These are phyloP conservation scores for Penicillium argentinense DNA, from an alignment of 495 filamentous ascomycete species.

Conservation along the genomic window DNA sequence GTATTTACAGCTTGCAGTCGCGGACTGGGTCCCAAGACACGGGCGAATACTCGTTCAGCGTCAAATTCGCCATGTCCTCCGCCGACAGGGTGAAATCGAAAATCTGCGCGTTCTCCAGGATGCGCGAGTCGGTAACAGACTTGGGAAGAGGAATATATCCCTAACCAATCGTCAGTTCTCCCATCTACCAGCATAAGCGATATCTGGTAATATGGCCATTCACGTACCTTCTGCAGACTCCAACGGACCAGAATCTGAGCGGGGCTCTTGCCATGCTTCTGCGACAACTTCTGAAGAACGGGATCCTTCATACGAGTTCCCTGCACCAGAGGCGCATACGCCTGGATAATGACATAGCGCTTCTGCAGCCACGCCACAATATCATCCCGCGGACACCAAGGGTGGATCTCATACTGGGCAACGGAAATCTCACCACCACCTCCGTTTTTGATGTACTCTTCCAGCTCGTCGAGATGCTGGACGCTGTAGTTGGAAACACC, in stretches of 20 bases:
- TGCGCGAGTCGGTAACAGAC: slow-evolving; percentile 58
- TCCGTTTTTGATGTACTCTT: slow-evolving; percentile 70
- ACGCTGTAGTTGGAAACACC: slow-evolving; percentile 59
- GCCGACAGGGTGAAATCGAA: slow-evolving; percentile 76
- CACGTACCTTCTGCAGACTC: slow-evolving; percentile 75
- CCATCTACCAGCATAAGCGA: no score
- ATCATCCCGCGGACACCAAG: slow-evolving; percentile 76
- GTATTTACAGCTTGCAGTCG: slow-evolving; percentile 28
- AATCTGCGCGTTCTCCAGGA: slow-evolving; percentile 71
- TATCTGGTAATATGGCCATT: no score
- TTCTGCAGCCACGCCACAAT: slow-evolving; percentile 74
- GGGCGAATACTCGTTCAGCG: slow-evolving; percentile 57
- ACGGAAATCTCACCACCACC: slow-evolving; percentile 76
- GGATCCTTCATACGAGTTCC: slow-evolving; percentile 66
- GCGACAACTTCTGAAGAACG: slow-evolving; percentile 54
- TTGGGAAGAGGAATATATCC: slow-evolving; percentile 65
- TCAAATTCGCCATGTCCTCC: slow-evolving; percentile 57
- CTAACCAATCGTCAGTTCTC: slow-evolving; percentile 56
- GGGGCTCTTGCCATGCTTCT: slow-evolving; percentile 70
- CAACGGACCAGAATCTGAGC: slow-evolving; percentile 83
- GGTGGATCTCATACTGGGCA: slow-evolving; percentile 88
- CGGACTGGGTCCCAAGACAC: slow-evolving; percentile 75
- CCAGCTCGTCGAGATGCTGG: slow-evolving; percentile 61
- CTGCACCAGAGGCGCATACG: slow-evolving; percentile 77
- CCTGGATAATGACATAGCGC: slow-evolving; percentile 70